Evolutionary conservation across 805 yeast species (phyloP), one percentile per base, ranked within the genome.

Genomic region (Metschnikowia noctiluminum): DNA sequence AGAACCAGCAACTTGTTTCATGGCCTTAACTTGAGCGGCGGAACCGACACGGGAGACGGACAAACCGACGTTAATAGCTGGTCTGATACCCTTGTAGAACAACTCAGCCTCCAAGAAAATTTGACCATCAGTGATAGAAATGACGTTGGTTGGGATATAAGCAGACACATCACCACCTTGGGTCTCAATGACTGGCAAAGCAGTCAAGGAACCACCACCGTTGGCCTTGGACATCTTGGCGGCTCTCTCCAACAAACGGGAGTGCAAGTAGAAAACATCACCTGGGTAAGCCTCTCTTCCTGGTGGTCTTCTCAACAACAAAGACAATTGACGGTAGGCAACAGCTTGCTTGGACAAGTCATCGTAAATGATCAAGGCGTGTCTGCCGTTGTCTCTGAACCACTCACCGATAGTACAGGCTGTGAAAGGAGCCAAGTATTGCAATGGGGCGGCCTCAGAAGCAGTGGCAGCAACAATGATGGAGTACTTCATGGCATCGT

Each of bases 1-100:
- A 64, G 99, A 94, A 87, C 99, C 99, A 64, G 99, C 99, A 78
- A 94, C 98, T 84, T 94, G 98, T 81, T 94, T 94, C 95, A 94
- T 89, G 78, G 99, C 99, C 85, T 94, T 94, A 68, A 94, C 98
- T 84, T 94, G 99, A 69, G 99, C 99, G 69, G 99, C 99, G 61
- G 98, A 92, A 80, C 99, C 99, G 81, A 94, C 99, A 84, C 99
- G 96, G 69, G 99, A 94, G 67, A 92, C 99, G 68, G 98, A 94
- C 70, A 92, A 85, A 91, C 99, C 99, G 77, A 92, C 98, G 79
- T 92, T 92, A 70, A 92, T 92, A 70, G 99, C 98, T 72, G 99
- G 99, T 85, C 99, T 91, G 77, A 92, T 90, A 90, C 99, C 99
- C 85, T 91, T 94, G 94, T 92, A 90, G 92, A 92, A 92, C 76